A percentile compares a stretch with the other conserved stretches of the same genome.
Conservation (phyloP, 1,139 yeast genomes). For the Hansenula sp. region DNA sequence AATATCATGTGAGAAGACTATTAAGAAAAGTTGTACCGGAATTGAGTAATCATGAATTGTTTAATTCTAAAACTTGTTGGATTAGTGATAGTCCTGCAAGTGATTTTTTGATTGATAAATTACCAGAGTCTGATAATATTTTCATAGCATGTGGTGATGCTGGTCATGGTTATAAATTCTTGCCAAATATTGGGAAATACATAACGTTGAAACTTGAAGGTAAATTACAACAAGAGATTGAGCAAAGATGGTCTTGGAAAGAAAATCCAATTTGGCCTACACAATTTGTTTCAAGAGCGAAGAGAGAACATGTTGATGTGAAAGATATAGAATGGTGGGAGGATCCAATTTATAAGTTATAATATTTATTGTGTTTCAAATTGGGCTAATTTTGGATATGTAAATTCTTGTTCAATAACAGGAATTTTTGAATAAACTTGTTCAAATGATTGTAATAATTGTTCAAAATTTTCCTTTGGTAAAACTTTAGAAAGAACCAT, state of each 20-base stretch:
- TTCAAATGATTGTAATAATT: slow-evolving; percentile 4
- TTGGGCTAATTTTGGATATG: not conserved
- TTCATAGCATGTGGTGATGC: slow-evolving; percentile 42
- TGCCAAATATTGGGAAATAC: slow-evolving; percentile 40
- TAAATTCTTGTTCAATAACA: slow-evolving; percentile 5
- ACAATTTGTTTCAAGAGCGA: slow-evolving; percentile 15
- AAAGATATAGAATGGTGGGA: slow-evolving; percentile 7
- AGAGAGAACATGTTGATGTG: slow-evolving; percentile 15
- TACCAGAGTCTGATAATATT: slow-evolving; percentile 30
- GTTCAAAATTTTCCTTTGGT: slow-evolving; percentile 3
- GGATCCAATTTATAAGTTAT: not conserved
- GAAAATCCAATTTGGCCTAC: slow-evolving; percentile 14
- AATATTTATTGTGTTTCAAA: not conserved
- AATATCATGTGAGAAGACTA: slow-evolving; percentile 23
- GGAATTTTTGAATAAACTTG: slow-evolving; percentile 2
- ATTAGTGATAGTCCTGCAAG: slow-evolving; percentile 40
- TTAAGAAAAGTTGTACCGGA: slow-evolving; percentile 33
- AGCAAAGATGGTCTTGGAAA: slow-evolving; percentile 16
- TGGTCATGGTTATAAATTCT: slow-evolving; percentile 39
- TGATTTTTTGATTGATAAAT: slow-evolving; percentile 37
- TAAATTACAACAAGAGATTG: slow-evolving; percentile 4
- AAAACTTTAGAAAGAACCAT: slow-evolving; percentile 5
- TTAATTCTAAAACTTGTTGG: slow-evolving; percentile 42
- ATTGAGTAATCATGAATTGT: slow-evolving; percentile 30
- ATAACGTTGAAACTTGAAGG: slow-evolving; percentile 23